phyloP scores from a whole-genome alignment of 2,329 filamentous ascomycete genomes.

The Aspergillus clavatus region DNA sequence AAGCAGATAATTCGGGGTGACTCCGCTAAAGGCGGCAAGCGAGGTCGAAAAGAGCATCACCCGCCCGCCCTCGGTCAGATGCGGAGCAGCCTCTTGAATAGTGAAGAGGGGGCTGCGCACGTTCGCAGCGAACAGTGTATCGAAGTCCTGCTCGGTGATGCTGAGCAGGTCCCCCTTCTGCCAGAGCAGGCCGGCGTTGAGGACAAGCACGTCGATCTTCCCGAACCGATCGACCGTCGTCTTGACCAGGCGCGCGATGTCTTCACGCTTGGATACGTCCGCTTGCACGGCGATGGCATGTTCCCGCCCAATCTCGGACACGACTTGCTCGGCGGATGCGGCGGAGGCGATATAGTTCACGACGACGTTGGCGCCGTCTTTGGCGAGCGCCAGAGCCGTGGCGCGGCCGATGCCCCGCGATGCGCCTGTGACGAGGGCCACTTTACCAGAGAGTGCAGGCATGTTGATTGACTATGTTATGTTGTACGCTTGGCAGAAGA shows the following conservation, averaged over 20 bases:
- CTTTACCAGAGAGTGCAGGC: no score
- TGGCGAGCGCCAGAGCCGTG: slow-evolving; percentile 30
- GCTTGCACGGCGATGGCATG: slow-evolving; percentile 51
- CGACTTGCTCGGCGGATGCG: slow-evolving; percentile 50
- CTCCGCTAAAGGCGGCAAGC: slow-evolving; percentile 30
- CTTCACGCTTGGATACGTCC: slow-evolving; percentile 45
- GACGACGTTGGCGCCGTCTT: slow-evolving; percentile 40
- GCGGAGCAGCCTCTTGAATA: slow-evolving; percentile 40
- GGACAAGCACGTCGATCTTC: slow-evolving; percentile 54
- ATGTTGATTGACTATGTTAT: no score
- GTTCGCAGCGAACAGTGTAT: slow-evolving; percentile 47
- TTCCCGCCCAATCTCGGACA: slow-evolving; percentile 42
- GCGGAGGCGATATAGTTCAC: slow-evolving; percentile 55
- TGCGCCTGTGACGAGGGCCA: slow-evolving; percentile 31
- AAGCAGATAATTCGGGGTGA: slow-evolving; percentile 45
- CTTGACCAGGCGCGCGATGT: slow-evolving; percentile 46
- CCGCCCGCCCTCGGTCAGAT: slow-evolving; percentile 44
- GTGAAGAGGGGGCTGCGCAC: slow-evolving; percentile 55
- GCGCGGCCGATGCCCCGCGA: slow-evolving; percentile 36
- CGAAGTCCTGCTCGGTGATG: slow-evolving; percentile 49
- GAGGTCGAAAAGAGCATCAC: slow-evolving; percentile 51
- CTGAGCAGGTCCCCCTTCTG: slow-evolving; percentile 45
- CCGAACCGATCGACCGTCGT: slow-evolving; percentile 47
- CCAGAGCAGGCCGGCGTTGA: slow-evolving; percentile 49
- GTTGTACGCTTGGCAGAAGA: no score